Percentiles rank a stretch among this genome's conserved stretches.
Conservation (phyloP, 129 eudicot species). For the Lonicera japonica region DNA sequence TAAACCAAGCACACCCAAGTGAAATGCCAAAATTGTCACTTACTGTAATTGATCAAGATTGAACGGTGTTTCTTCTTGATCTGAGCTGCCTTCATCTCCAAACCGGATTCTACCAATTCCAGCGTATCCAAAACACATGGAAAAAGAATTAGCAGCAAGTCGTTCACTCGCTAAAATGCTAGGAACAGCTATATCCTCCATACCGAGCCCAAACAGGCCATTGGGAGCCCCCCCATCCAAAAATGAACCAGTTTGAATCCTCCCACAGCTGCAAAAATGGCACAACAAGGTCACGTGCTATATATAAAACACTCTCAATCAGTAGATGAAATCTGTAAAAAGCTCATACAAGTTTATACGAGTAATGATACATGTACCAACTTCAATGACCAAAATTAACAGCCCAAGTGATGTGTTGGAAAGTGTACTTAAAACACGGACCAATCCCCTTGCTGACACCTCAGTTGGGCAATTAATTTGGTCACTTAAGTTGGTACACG, state of each 20-base stretch:
- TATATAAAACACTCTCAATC: neutral
- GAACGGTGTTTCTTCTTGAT: constrained; percentile 75
- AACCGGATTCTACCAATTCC: constrained; percentile 75
- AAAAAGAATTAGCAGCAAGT: constrained; percentile 81
- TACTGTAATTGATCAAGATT: constrained; percentile 56
- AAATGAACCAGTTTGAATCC: constrained; percentile 78
- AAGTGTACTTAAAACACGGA: too few relatives aligned
- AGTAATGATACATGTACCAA: too few relatives aligned
- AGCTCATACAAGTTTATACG: neutral
- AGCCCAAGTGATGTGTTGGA: too few relatives aligned
- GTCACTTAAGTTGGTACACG: too few relatives aligned
- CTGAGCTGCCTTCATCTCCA: constrained; percentile 81
- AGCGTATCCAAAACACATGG: constrained; percentile 78
- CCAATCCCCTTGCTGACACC: too few relatives aligned
- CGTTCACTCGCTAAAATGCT: constrained; percentile 79
- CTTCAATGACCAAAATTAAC: too few relatives aligned
- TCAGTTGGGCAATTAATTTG: too few relatives aligned
- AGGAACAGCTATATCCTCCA: constrained; percentile 72
- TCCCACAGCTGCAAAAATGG: constrained; percentile 68
- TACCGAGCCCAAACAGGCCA: constrained; percentile 90
- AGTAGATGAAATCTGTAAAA: neutral
- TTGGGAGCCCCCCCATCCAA: constrained; percentile 87
- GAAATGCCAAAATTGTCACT: constrained; percentile 15
- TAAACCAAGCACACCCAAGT: too few relatives aligned
- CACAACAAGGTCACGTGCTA: neutral